Evolutionary conservation across 225 moss, liverwort and hornwort genomes (phyloP), one percentile per base, ranked within the genome.

Genomic region (Neckera pumila): DNA sequence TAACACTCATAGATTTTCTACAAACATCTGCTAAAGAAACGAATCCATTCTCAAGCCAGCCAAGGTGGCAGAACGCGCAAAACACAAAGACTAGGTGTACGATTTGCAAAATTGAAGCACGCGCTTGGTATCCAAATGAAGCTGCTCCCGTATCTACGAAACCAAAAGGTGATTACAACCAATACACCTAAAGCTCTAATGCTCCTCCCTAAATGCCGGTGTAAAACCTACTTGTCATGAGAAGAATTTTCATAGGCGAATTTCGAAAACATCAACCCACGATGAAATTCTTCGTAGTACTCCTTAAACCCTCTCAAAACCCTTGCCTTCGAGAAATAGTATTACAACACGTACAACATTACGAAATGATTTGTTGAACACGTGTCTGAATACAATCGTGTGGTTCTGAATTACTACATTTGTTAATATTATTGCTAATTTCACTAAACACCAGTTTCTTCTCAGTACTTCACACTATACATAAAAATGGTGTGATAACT

Each of bases 291-390:
- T 73, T 63, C 65, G 9, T 49, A 27, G 51, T 31, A 43, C 17
- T 85, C 71, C 80, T 88, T 83, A 81, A 90, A 92, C 92, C 88
- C 80, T 87, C 62, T 53, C 76, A 79, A 84, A 89, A 90, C 90
- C 86, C 90, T 88, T 56, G 22, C 15, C 19, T 27, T 45, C 59
- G 47, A 85, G 43, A 49, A 85, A 69, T 54, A 59, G 61, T 38
- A 36, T 81, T 71, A 72, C 77, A 82, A 63, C 66, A 67, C 42
- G 40, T 56, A 61, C 42, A 53, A 45, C 54, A 66, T 51, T 59
- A 67, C 36, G 53, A 31, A 74, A 65, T 58, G 80, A 40, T 65
- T 86, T 80, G 65, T 19, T 30, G 76, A 56, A 54, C 66, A 60
- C 69, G n/a, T 42, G 38, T 62, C 71, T 70, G 42, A 54, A 56